Percentiles rank a stretch among this genome's conserved stretches.
Evolutionary conservation across 2,329 filamentous ascomycete species (phyloP).

Genomic region (Tolypocladium guangdongense): DNA sequence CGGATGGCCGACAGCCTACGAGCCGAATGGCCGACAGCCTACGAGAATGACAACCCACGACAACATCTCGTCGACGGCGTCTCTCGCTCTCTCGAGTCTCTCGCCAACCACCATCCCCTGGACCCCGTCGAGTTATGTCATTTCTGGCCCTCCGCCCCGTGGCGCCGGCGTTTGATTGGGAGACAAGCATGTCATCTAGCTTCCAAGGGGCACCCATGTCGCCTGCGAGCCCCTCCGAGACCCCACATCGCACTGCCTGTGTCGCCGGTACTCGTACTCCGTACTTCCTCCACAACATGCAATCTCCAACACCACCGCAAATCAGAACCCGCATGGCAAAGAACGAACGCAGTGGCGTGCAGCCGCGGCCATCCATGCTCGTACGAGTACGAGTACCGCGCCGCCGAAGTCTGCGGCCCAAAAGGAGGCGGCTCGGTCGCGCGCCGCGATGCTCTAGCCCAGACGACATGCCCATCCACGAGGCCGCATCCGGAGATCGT

Average conservation of each 20-base stretch:
- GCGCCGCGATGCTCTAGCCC: background rate
- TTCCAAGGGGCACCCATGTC: conserved; percentile 10
- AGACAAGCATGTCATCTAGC: conserved; percentile 18
- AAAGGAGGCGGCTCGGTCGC: background rate
- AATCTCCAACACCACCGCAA: background rate
- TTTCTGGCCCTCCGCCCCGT: conserved; percentile 12
- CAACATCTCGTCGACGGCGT: background rate
- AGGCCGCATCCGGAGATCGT: background rate
- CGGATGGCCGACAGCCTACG: background rate
- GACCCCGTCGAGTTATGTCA: conserved; percentile 13
- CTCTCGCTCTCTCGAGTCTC: background rate
- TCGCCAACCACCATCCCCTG: background rate
- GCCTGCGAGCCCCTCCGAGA: conserved; percentile 7
- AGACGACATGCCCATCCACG: background rate
- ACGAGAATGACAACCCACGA: background rate
- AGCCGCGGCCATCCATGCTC: background rate
- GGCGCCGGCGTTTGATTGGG: conserved; percentile 12
- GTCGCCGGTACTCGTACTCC: background rate
- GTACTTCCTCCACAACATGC: background rate
- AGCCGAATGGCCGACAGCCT: background rate
- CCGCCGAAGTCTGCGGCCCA: background rate
- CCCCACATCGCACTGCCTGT: background rate
- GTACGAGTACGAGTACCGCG: background rate
- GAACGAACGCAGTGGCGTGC: background rate
- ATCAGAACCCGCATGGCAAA: background rate